A percentile compares a stretch with the other conserved stretches of the same genome.
phyloP scores from a whole-genome alignment of 768 basidiomycete species.

The Agaricus sinodeliciosus region DNA sequence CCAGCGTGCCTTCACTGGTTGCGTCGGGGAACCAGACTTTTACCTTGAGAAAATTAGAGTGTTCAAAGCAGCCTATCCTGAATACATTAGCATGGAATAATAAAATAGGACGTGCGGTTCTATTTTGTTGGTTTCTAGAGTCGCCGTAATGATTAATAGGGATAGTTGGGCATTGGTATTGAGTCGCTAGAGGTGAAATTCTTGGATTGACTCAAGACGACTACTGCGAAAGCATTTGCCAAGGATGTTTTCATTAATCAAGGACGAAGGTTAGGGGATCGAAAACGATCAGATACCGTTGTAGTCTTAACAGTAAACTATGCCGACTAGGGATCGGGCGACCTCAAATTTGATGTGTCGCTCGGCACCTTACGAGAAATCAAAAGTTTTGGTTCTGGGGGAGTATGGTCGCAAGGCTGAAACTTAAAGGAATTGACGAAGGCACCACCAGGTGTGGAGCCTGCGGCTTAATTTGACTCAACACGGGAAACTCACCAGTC shows the following conservation, averaged over 20 bases:
- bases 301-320: conserved; percentile 81
- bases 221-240: conserved; percentile 37
- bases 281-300: conserved; percentile 76
- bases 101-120: conserved; percentile 75
- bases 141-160: conserved; percentile 79
- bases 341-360: conserved; percentile 64
- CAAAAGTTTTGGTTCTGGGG: conserved; percentile 76
- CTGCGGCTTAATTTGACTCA: conserved; percentile 84
- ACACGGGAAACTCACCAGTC: conserved; percentile 79
- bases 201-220: conserved; percentile 77
- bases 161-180: conserved; percentile 81
- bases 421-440: conserved; percentile 78
- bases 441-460: conserved; percentile 43
- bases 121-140: conserved; percentile 81
- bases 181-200: conserved; percentile 80
- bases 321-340: conserved; percentile 73
- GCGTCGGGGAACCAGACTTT: conserved; percentile 69
- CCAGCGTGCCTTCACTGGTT: conserved; percentile 60
- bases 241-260: conserved; percentile 78
- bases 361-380: conserved; percentile 79
- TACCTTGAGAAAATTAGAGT: conserved; percentile 83
- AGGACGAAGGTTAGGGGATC: conserved; percentile 37
- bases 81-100: conserved; percentile 83
- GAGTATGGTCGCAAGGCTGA: conserved; percentile 50
- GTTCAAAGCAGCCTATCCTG: conserved; percentile 73